phyloP scores from a whole-genome alignment of 768 basidiomycete species.

The Boletus barrowsii region DNA sequence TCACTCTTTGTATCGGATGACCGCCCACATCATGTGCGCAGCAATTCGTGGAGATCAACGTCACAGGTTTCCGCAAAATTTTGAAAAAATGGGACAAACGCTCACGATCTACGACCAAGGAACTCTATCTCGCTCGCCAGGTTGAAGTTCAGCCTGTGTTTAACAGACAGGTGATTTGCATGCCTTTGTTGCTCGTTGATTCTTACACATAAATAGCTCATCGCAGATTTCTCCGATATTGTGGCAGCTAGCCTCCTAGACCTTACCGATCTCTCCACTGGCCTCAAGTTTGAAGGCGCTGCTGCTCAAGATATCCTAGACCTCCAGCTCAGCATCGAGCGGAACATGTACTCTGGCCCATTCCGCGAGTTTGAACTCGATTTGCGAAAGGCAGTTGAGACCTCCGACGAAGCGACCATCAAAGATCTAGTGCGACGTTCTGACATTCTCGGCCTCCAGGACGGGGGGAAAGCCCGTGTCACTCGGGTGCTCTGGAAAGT shows the following conservation, averaged over 20 bases:
- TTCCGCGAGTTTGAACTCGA: constrained; percentile 88
- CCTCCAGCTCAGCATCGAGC: constrained; percentile 66
- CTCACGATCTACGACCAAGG: constrained; percentile 92
- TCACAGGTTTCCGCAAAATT: constrained; percentile 94
- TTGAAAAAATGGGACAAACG: constrained; percentile 99
- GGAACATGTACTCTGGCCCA: constrained; percentile 61
- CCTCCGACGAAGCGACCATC: constrained; percentile 57
- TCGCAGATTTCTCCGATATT: constrained; percentile 91
- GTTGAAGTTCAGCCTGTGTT: constrained; percentile 99
- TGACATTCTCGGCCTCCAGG: constrained; percentile 58
- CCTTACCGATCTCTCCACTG: constrained; percentile 71
- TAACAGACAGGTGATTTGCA: constrained; percentile 75
- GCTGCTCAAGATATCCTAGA: constrained; percentile 73
- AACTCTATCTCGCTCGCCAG: constrained; percentile 92
- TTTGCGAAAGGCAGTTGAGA: constrained; percentile 71
- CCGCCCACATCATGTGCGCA: constrained; percentile 33
- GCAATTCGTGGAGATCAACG: constrained; percentile 98
- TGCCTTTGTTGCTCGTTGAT: background rate
- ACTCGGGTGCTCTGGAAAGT: constrained; percentile 96
- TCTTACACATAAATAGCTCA: constrained; percentile 54
- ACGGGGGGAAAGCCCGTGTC: constrained; percentile 62
- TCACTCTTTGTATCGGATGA: constrained; percentile 7
- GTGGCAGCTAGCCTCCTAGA: constrained; percentile 82
- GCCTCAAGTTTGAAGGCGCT: constrained; percentile 74
- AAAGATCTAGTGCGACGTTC: constrained; percentile 70